Evolutionary conservation across 352 stramenopile species (phyloP).

Genomic region (Phytopythium ostracodes): DNA sequence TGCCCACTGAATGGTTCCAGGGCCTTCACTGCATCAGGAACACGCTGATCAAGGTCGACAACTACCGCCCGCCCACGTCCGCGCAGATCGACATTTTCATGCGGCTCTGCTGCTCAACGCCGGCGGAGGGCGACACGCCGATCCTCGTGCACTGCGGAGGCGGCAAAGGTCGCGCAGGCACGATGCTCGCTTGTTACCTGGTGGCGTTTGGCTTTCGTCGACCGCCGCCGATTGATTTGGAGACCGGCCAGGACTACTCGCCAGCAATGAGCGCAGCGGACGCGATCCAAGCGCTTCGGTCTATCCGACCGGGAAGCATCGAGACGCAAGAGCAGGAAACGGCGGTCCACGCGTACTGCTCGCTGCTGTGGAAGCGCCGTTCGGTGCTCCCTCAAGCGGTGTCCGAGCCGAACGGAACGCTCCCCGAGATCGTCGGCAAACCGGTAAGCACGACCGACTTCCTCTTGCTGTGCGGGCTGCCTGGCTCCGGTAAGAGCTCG

Average conservation of each 20-base stretch:
- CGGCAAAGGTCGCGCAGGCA: constrained; percentile 55
- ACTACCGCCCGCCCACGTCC: constrained; percentile 48
- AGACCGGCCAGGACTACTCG: constrained; percentile 20
- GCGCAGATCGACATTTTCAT: constrained; percentile 67
- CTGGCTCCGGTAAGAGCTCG: constrained; percentile 58
- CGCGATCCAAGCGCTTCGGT: constrained; percentile 36
- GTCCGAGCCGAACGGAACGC: constrained; percentile 26
- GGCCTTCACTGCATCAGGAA: constrained; percentile 18
- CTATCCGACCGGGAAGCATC: constrained; percentile 47
- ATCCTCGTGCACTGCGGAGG: constrained; percentile 65
- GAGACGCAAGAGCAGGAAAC: constrained; percentile 54
- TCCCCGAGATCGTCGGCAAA: constrained; percentile 25
- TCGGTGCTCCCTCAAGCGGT: constrained; percentile 23
- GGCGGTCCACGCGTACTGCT: constrained; percentile 40
- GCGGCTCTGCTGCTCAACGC: constrained; percentile 18
- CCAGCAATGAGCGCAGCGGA: constrained; percentile 39
- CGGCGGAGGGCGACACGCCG: constrained; percentile 9
- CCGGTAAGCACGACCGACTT: constrained; percentile 35
- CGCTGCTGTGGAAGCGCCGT: constrained; percentile 52
- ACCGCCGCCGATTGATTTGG: constrained; percentile 13
- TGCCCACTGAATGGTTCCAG: constrained; percentile 26
- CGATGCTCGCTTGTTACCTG: constrained; percentile 65
- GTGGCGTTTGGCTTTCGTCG: constrained; percentile 52
- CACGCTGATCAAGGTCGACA: constrained; percentile 47
- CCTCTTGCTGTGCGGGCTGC: constrained; percentile 52